These are phyloP conservation scores for Nymphaea colorata DNA, from an alignment of 164 flowering plant species.

Conservation along the genomic window DNA sequence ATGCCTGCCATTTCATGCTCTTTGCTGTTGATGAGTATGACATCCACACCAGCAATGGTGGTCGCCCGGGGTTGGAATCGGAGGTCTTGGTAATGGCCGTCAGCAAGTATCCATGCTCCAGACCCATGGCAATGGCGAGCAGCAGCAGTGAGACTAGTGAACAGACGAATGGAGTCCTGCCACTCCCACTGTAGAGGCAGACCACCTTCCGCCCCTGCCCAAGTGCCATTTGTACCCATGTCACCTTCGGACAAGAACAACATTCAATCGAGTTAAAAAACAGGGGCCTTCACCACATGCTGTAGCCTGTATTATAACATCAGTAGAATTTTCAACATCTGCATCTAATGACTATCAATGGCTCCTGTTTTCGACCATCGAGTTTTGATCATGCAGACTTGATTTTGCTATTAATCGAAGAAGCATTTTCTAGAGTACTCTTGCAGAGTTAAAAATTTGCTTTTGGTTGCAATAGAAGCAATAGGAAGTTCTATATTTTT, in stretches of 20 bases:
- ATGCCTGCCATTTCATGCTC: constrained; percentile 48
- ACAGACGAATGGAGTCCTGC: constrained; percentile 53
- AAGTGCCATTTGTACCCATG: constrained; percentile 25
- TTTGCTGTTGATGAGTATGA: constrained; percentile 25
- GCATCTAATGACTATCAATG: too few species aligned
- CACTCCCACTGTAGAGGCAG: constrained; percentile 62
- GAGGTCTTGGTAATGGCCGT: constrained; percentile 43
- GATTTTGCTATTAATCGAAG: too few species aligned
- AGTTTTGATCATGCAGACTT: too few species aligned
- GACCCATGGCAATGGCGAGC: constrained; percentile 52
- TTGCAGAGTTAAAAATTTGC: too few species aligned
- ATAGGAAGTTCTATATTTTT: too few species aligned
- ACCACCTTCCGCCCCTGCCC: constrained; percentile 13
- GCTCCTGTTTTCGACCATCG: too few species aligned
- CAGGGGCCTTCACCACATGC: too few species aligned
- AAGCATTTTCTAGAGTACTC: too few species aligned
- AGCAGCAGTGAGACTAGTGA: constrained; percentile 46
- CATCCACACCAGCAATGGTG: constrained; percentile 32
- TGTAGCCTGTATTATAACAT: too few species aligned
- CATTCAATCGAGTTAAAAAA: too few species aligned
- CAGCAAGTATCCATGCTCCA: constrained; percentile 51
- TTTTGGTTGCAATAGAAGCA: too few species aligned
- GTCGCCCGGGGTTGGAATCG: constrained; percentile 9
- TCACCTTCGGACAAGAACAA: constrained; percentile 21
- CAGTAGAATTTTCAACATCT: too few species aligned